Percentiles rank a stretch among this genome's conserved stretches.
phyloP scores from a whole-genome alignment of 352 stramenopile species.

The Lagenidium giganteum region DNA sequence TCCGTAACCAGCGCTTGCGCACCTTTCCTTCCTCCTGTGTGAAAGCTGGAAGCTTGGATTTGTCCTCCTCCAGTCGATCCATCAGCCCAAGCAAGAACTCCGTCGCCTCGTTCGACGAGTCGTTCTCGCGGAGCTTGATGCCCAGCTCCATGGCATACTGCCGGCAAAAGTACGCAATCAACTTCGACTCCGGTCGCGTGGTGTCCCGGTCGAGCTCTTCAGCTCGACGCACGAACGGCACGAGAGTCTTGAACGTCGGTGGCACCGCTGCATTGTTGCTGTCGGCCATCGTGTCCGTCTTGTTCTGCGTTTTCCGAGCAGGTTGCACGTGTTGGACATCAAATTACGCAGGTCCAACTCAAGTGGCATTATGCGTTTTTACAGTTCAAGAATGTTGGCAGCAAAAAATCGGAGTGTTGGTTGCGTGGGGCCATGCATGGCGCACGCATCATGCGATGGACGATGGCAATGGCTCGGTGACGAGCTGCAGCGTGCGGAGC shows the following conservation, averaged over 20 bases:
- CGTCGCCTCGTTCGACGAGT: conserved; percentile 75
- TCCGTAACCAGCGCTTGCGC: too few species aligned
- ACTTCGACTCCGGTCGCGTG: conserved; percentile 86
- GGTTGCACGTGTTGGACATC: too few species aligned
- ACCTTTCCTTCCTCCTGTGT: conserved; percentile 89
- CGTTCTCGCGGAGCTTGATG: conserved; percentile 83
- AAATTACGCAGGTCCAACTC: too few species aligned
- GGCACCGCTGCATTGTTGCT: conserved; percentile 89
- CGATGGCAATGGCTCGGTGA: conserved; percentile 63
- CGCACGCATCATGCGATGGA: too few species aligned
- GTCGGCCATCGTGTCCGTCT: conserved; percentile 54
- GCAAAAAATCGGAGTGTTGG: too few species aligned
- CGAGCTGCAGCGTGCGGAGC: conserved; percentile 42
- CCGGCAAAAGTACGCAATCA: conserved; percentile 94
- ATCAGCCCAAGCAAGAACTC: conserved; percentile 89
- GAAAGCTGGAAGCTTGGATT: conserved; percentile 86
- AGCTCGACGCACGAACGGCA: conserved; percentile 91
- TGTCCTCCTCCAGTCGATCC: conserved; percentile 89
- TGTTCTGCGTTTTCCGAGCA: too few species aligned
- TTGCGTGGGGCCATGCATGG: background rate
- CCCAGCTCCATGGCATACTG: conserved; percentile 87
- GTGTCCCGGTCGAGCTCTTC: conserved; percentile 94
- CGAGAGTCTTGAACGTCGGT: conserved; percentile 91
- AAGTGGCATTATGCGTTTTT: too few species aligned
- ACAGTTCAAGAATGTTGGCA: too few species aligned